These are phyloP conservation scores for Penicillium steckii DNA, from an alignment of 495 filamentous ascomycete species.

Conservation along the genomic window DNA sequence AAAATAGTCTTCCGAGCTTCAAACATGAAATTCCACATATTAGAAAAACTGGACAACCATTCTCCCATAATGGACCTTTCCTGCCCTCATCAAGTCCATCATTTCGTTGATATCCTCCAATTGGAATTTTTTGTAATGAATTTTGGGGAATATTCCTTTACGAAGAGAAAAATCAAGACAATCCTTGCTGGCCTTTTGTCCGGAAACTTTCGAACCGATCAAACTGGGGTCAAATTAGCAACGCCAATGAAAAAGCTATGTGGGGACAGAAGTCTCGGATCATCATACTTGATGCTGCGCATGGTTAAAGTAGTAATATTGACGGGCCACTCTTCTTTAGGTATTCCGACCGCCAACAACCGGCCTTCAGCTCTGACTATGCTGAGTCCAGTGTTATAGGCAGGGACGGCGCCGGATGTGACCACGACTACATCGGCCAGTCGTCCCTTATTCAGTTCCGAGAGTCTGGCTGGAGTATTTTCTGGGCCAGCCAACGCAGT, in stretches of 20 bases:
- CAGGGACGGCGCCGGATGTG: conserved; percentile 11
- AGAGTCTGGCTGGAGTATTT: neutral
- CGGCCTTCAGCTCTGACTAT: conserved; percentile 9
- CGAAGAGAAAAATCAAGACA: conserved; percentile 18
- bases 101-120: conserved; percentile 26
- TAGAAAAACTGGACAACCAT: conserved; percentile 12
- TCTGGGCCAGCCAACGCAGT: neutral
- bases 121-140: conserved; percentile 15
- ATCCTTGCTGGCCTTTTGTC: neutral
- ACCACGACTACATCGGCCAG: conserved; percentile 16
- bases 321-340: conserved; percentile 1
- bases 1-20: neutral
- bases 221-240: conserved; percentile 14
- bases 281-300: conserved; percentile 7
- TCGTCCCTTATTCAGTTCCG: neutral
- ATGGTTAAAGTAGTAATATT: neutral
- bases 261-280: neutral
- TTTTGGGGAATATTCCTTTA: conserved; percentile 12
- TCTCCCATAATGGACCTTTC: conserved; percentile 8
- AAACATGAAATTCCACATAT: no score
- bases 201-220: conserved; percentile 13
- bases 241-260: no score
- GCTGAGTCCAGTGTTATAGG: conserved; percentile 14
- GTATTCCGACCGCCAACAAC: conserved; percentile 16
- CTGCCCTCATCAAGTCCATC: conserved; percentile 18